Evolutionary conservation across 805 yeast genomes (phyloP), one percentile per base, ranked within the genome.

Genomic region (Kazachstania bromeliacearum): DNA sequence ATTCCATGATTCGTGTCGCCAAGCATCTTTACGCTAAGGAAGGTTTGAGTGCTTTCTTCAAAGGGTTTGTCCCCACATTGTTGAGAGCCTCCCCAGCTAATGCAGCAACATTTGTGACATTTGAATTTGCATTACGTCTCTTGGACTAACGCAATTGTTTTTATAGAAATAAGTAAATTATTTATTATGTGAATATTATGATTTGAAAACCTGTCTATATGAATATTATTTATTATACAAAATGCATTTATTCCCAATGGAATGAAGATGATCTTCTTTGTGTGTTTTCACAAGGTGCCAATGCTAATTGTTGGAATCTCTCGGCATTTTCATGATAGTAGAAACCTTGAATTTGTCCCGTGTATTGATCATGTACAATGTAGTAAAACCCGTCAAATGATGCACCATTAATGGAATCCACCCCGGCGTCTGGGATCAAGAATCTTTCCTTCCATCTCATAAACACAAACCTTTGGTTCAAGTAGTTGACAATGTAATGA

Each of bases 31-130:
- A 57, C 51, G 59, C 56, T 33, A 66, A 68, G n/a, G 66, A 68
- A 35, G 96, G 97, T 19, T 39, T 76, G 18, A 67, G 67, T 43
- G 95, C 95, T 0, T 82, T 92, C 53, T 83, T 84, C 63, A 79
- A 79, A 62, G 99, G 99, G 2, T 88, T 94, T 55, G 61, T 76
- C 14, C 96, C 98, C 26, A 88, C 97, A 0, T 75, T 92, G 44
- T 65, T 92, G 45, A 80, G 99, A 63, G 97, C 99, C 34, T 95
- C 95, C 3, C 98, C 98, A 1, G 98, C 94, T 3, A 94, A 92
- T 57, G 99, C 95, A 28, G 95, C 94, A 21, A 94, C 98, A 0
- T 92, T 92, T 63, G 80, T 85, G 30, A 87, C 94, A 2, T 92
- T 92, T 57, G 99, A 92, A 60, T 62, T 81, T 34, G 83, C 95